phyloP scores from a whole-genome alignment of 1,284 basidiomycete genomes.

The Melampsora larici-populina region DNA sequence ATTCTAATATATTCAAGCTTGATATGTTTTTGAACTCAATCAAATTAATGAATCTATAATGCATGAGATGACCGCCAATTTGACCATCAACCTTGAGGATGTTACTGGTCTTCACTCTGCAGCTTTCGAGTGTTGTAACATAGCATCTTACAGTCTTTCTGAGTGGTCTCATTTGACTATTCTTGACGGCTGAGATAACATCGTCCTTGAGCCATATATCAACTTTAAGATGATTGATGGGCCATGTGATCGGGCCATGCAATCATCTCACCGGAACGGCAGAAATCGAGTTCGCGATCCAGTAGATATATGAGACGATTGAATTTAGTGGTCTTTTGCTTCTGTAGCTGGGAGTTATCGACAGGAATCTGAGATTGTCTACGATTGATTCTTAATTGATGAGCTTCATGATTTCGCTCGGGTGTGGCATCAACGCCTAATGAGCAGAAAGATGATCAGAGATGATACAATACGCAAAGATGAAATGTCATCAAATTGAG shows the following conservation, averaged over 20 bases:
- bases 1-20: too few relatives aligned
- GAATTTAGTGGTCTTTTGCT: constrained; percentile 4
- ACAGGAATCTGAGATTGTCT: neutral
- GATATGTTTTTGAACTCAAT: too few relatives aligned
- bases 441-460: neutral
- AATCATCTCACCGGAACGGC: neutral
- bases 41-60: too few relatives aligned
- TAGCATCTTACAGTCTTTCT: constrained; percentile 42
- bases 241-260: too few relatives aligned
- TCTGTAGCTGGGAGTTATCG: neutral
- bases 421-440: neutral
- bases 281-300: constrained; percentile 37
- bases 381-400: neutral
- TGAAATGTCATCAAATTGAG: neutral
- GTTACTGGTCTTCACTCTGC: constrained; percentile 21
- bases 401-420: neutral
- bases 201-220: constrained; percentile 36
- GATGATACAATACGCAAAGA: neutral
- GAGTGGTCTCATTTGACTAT: constrained; percentile 27
- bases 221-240: constrained; percentile 40
- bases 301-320: constrained; percentile 35
- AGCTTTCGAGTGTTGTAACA: constrained; percentile 33
- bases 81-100: constrained; percentile 13
- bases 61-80: constrained; percentile 15
- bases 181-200: constrained; percentile 30